Conservation (phyloP, 257 asterid species). For the Agastache rugosa region DNA sequence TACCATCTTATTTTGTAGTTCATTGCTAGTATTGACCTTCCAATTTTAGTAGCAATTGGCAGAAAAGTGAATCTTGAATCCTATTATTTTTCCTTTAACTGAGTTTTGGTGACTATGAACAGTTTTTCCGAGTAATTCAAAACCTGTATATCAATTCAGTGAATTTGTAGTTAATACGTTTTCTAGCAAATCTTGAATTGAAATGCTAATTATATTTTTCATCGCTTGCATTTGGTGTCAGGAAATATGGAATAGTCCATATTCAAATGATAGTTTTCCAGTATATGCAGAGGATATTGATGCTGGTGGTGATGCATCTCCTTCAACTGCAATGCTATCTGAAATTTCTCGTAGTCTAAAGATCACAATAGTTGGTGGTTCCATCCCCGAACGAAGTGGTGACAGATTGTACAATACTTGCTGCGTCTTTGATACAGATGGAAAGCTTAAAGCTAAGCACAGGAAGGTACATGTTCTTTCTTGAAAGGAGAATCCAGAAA, state of each 20-base stretch:
- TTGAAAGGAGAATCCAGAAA: background rate
- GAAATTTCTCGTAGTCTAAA: constrained; percentile 64
- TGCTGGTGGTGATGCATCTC: constrained; percentile 68
- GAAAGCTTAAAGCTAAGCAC: constrained; percentile 74
- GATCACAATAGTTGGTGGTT: constrained; percentile 85
- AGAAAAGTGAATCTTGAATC: constrained; percentile 7
- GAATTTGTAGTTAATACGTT: constrained; percentile 13
- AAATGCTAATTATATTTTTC: constrained; percentile 20
- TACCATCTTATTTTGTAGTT: background rate
- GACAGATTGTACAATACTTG: constrained; percentile 74
- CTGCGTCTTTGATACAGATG: constrained; percentile 77
- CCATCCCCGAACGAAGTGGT: constrained; percentile 79
- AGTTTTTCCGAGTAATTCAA: background rate
- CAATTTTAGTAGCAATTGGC: background rate
- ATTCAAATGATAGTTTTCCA: constrained; percentile 82
- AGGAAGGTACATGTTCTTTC: constrained; percentile 58
- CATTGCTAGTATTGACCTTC: constrained; percentile 11
- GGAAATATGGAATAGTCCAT: constrained; percentile 95
- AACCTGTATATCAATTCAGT: constrained; percentile 17
- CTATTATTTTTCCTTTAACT: background rate
- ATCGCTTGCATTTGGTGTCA: constrained; percentile 39
- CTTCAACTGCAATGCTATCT: constrained; percentile 81
- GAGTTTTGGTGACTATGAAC: background rate
- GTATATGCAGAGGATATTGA: constrained; percentile 86
- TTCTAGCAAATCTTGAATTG: constrained; percentile 4